Evolutionary conservation across 768 basidiomycete species (phyloP), one percentile per base, ranked within the genome.

Genomic region (Dacryopinax primogenitus): DNA sequence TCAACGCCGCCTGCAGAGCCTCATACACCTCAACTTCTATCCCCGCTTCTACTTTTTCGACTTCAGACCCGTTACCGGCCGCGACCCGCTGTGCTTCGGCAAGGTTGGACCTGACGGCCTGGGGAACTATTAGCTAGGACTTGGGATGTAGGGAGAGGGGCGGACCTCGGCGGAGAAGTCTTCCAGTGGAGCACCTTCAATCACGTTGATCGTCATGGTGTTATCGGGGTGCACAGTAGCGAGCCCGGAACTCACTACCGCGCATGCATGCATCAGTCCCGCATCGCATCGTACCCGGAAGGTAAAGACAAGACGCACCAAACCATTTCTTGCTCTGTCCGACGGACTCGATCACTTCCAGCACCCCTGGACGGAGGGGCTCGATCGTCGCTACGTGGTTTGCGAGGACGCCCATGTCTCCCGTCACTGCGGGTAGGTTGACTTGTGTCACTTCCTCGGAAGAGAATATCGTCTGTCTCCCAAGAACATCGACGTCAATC

Each of bases 351-450:
- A 98, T 84, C 70, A 99, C 87, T 77, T 99, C 96, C 63, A 99
- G 80, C 66, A 98, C 81, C 74, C 96, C 96, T 41, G 96, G 88
- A 73, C 90, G 89, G 64, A 99, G 82, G 61, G 95, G 82, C 76
- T 99, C 96, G 66, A 98, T 88, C n/a, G 92, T 89, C 33, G 96
- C 88, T 64, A 97, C 93, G 78, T 99, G 96, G 82, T 95, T 96
- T 71, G 95, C 92, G 67, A 99, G 86, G 71, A 99, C 90, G 81
- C 96, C 96, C 93, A 98, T 97, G 77, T 97, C 94, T 72, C 96
- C 96, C 1, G 91, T 86, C 64, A 86, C 90, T 39, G 93, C 96
- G 35, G 93, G 79, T 71, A 97, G 79, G 79, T 97, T 97, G 70
- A 99, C 95, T 77, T 98, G 95, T 23, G 90, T 84, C 66, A 97